Evolutionary conservation across 2,329 filamentous ascomycete genomes (phyloP).

Genomic region (Sarocladium oryzae): DNA sequence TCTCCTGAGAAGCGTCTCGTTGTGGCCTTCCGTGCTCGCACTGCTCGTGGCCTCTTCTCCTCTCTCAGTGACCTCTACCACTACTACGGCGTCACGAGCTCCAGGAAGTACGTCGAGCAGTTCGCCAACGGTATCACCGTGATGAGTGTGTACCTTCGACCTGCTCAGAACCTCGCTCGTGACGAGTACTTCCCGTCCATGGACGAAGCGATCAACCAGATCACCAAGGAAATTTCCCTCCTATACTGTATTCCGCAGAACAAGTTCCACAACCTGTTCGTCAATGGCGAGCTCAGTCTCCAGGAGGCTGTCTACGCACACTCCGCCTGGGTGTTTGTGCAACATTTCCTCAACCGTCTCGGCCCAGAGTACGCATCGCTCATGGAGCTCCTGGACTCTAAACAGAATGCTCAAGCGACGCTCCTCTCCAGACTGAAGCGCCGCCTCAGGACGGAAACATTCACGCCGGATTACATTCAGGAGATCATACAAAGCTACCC

Average conservation of each 20-base stretch:
- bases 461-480: constrained; percentile 95
- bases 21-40: constrained; percentile 88
- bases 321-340: constrained; percentile 94
- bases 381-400: constrained; percentile 69
- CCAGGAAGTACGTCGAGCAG: constrained; percentile 96
- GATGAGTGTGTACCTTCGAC: constrained; percentile 90
- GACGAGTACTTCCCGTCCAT: constrained; percentile 65
- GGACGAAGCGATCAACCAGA: constrained; percentile 93
- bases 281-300: constrained; percentile 75
- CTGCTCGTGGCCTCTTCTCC: constrained; percentile 89
- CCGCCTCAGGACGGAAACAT: constrained; percentile 89
- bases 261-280: constrained; percentile 88
- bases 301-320: constrained; percentile 98
- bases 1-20: constrained; percentile 90
- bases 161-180: constrained; percentile 45
- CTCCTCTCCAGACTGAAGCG: constrained; percentile 91
- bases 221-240: constrained; percentile 96
- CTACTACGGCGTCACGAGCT: constrained; percentile 95
- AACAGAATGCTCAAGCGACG: constrained; percentile 79
- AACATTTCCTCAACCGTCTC: constrained; percentile 95
- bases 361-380: constrained; percentile 88
- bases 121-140: constrained; percentile 98
- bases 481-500: constrained; percentile 95
- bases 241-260: constrained; percentile 98
- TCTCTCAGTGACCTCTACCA: constrained; percentile 94